Base-by-base conservation (phyloP, 768 basidiomycete species). In the Boletus barrowsii region DNA sequence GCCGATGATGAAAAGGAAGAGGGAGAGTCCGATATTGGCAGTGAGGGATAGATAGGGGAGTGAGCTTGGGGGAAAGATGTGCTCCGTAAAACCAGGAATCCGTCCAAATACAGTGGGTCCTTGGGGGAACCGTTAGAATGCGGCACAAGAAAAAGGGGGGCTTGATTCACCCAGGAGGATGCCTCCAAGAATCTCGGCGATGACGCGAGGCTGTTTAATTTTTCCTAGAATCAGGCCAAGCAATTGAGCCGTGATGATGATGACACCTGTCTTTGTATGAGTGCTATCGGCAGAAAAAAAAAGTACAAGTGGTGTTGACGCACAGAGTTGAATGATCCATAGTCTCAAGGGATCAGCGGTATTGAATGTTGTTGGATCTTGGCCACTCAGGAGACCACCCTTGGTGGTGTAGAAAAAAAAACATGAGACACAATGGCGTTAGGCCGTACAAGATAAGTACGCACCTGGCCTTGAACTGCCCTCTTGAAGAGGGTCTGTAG, bases 1-100 rank as follows among this genome's bases (percentile, higher is more conserved):
- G 1, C 96, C 96, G 35, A 98, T 87, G 56, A 98, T 82, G 75
- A 98, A 98, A 11, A 98, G 81, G 74, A 92, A 94, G 43, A 94
- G 82, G 58, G 86, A 87, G 9, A 92, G 79, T 1, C 91, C 96
- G 58, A 99, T 89, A 64, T 88, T 93, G 18, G 96, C 90, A 26
- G 89, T 86, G 35, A 98, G 86, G 39, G 83, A 86, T 33, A 98
- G 83, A 68, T 83, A 96, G 0, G 93, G 76, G 5, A 80, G 62
- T 0, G 93, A 93, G 0, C 67, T 69, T 0, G 71, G 0, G 0
- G 96, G 93, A 69, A 98, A 98, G 52, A 98, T 84, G 66, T 88
- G 86, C 40, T 86, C 42, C 0, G 93, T 86, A 72, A 98, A 98
- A 15, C 88, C 86, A 0, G 94, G 93, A 29, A 98, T 91, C 17